Evolutionary conservation across 495 filamentous ascomycete genomes (phyloP), one percentile per base, ranked within the genome.

Genomic region (Neurospora discreta): DNA sequence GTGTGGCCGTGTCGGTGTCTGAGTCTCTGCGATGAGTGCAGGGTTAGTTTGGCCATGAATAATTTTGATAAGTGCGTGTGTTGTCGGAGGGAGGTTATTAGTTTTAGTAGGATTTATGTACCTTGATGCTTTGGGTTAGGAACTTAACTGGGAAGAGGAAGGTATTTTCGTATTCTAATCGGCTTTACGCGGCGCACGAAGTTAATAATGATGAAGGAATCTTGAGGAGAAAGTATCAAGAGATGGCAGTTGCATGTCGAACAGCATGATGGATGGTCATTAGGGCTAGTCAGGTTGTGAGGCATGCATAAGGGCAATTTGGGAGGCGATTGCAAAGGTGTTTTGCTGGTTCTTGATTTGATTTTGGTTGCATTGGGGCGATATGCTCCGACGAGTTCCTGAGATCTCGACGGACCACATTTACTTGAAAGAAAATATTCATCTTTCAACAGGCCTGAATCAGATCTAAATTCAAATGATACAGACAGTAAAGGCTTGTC

Each of bases 1-100:
- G 91, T 97, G 4, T 98, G 96, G 96, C 95, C 95, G 3, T 99
- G 95, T 77, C 89, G 96, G 23, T 99, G 95, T 78, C 85, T 99
- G 60, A 94, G 92, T 73, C 84, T 97, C 33, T 98, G 95, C 77
- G 95, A 99, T 77, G 95, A 98, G 70, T 98, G 95, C 80, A 85
- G 95, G 23, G 91, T 99, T 33, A 93, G 91, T 70, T 86, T 99
- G 39, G 95, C 95, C 9, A 92, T 96, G 91, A 97, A 97, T 76
- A 98, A 98, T 80, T 98, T 95, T 77, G 91, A 93, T 58, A 95
- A 91, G 75, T 99, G 95, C 75, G 93, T 98, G 26, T 98, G 95
- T 74, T 98, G 95, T 78, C 85, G 95, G 68, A 87, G 91, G 73
- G 91, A 95, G 73, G 91, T 97, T 33, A 88, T 87, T 38, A 95